Conservation (phyloP, 1,139 yeast species). For the Zygosaccharomyces pseudobailii region DNA sequence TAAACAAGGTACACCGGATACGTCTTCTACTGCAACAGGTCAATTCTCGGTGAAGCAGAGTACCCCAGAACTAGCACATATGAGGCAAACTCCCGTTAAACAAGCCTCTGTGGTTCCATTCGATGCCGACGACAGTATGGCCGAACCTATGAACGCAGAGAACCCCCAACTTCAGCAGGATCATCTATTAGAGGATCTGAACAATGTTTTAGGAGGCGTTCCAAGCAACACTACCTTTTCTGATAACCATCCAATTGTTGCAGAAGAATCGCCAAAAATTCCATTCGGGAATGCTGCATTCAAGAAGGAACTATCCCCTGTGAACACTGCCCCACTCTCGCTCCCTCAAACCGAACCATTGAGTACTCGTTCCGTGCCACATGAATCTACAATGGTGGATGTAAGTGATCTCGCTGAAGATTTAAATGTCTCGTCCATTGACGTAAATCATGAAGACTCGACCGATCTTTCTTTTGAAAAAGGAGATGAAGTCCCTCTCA, state of each 20-base stretch:
- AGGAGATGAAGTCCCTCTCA: slow-evolving; percentile 31
- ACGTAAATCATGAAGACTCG: slow-evolving; percentile 11
- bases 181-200: slow-evolving; percentile 23
- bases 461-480: slow-evolving; percentile 29
- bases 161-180: slow-evolving; percentile 8
- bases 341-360: slow-evolving; percentile 2
- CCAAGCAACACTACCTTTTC: not conserved
- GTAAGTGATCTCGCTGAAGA: slow-evolving; percentile 1
- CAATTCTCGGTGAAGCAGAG: not conserved
- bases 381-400: slow-evolving; percentile 1
- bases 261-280: not conserved
- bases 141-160: not conserved
- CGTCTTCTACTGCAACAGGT: not conserved
- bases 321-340: not conserved
- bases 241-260: not conserved
- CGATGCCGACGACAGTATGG: not conserved
- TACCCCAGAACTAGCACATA: not conserved
- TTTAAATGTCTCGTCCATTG: slow-evolving; percentile 1
- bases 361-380: not conserved
- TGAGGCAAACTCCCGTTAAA: not conserved
- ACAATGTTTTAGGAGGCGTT: slow-evolving; percentile 18
- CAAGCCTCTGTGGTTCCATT: not conserved
- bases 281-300: not conserved
- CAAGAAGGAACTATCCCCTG: not conserved
- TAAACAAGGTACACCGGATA: not conserved